Base-by-base conservation (phyloP, 2,329 filamentous ascomycete species). In the Aspergillus phoenicis region DNA sequence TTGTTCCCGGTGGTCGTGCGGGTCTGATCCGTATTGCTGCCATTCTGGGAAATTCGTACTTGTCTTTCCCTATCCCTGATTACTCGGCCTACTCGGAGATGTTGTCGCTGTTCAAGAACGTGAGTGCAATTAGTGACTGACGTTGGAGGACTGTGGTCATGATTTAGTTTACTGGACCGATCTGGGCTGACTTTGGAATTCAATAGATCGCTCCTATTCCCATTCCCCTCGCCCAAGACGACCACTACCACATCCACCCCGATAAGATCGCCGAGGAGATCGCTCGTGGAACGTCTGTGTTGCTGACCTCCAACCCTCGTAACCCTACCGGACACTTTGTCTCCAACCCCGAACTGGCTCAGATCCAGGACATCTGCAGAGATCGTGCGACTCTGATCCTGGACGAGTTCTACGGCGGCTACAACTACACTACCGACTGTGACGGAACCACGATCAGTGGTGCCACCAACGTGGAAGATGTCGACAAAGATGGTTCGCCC, bases 51-150 rank as follows among this genome's bases (percentile, higher is more conserved):
- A 96, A 96, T 76, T 89, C 93, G 58, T 96, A 96, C 73, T 83
- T 97, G 64, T 91, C 90, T 45, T 97, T 97, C 84, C 97, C 96
- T 79, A 91, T 96, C 73, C 91, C 91, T 49, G 91, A 97, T 77
- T 97, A 97, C 80, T 97, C 93, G 3, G 94, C 94, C 2, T 98
- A 98, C 83, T 97, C 96, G 73, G 93, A 97, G 82, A 97, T 98
- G 93, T 80, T 97, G 80, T 92, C 89, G 60, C 82, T 97, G 61
- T 97, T 98, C 85, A 93, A 91, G 80, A 97, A 97, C 77, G 77
- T 78, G 57, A 61, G 74, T 69, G 20, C 7, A 30, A 8, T 8
- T 11, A 48, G 28, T 20, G 20, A 20, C 20, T 20, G 20, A 20
- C 20, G 20, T 20, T 20, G 20, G 20, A 20, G 20, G 20, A 20